Evolutionary conservation across 176 grass and related monocot genomes (phyloP).

Genomic region (Pontederia paniculata): DNA sequence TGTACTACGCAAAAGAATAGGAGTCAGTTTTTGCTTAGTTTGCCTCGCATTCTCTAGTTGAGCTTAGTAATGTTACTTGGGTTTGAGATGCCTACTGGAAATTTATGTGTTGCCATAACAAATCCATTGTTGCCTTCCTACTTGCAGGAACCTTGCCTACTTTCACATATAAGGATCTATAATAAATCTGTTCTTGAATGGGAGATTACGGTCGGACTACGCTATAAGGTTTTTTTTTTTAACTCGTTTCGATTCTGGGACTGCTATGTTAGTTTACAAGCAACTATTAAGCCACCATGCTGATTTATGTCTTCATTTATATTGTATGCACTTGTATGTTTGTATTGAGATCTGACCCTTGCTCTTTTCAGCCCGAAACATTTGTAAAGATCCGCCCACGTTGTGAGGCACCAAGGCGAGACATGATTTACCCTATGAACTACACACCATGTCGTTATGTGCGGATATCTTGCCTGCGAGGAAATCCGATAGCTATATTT

Average conservation of each 20-base stretch:
- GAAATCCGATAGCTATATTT: constrained; percentile 90
- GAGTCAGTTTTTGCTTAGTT: no score
- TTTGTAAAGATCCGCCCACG: constrained; percentile 66
- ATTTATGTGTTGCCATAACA: neutral
- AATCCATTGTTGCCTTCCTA: neutral
- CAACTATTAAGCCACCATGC: no score
- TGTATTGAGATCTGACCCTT: no score
- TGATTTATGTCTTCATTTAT: no score
- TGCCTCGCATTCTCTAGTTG: no score
- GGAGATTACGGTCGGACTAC: constrained; percentile 81
- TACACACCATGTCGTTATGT: constrained; percentile 85
- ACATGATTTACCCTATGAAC: constrained; percentile 70
- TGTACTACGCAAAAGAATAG: no score
- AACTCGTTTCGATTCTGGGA: neutral
- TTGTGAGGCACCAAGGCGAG: constrained; percentile 75
- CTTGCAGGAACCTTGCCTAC: constrained; percentile 65
- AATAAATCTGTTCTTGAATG: constrained; percentile 96
- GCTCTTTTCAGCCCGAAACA: constrained; percentile 48
- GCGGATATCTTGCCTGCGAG: constrained; percentile 74
- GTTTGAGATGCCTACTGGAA: neutral
- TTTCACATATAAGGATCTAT: constrained; percentile 85
- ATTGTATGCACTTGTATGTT: no score
- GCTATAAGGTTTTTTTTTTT: constrained; percentile 39
- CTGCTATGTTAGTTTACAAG: neutral
- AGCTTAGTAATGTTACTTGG: neutral